A percentile compares a stretch with the other conserved stretches of the same genome.
phyloP scores from a whole-genome alignment of 331 rosid genomes.

The Rhamnella rubrinervis region DNA sequence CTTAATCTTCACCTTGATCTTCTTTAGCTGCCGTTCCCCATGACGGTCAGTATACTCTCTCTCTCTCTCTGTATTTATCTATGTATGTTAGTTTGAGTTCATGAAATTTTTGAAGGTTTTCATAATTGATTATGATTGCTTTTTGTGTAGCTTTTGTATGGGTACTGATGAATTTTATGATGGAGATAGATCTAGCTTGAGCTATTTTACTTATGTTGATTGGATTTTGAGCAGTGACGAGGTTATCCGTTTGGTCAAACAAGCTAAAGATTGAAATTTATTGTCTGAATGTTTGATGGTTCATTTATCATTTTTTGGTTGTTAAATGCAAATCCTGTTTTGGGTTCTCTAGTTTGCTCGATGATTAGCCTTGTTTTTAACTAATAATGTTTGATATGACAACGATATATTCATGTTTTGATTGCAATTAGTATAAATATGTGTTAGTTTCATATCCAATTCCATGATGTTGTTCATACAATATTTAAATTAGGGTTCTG shows the following conservation, averaged over 20 bases:
- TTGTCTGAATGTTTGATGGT: not conserved
- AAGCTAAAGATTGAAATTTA: not conserved
- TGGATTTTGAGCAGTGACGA: not conserved
- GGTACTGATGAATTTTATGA: not conserved
- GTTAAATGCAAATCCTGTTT: not conserved
- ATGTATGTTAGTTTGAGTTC: not conserved
- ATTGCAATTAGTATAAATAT: not conserved
- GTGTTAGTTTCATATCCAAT: too few species aligned
- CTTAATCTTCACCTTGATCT: not conserved
- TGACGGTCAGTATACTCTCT: slow-evolving; percentile 33
- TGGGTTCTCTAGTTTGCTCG: slow-evolving; percentile 1
- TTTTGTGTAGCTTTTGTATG: not conserved
- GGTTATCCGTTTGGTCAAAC: not conserved
- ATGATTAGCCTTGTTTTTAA: not conserved
- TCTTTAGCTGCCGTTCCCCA: slow-evolving; percentile 9
- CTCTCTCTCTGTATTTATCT: not conserved
- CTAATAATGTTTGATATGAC: not conserved
- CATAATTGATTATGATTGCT: not conserved
- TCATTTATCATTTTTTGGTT: not conserved
- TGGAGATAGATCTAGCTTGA: slow-evolving; percentile 21
- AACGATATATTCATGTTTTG: not conserved
- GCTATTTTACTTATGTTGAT: not conserved
- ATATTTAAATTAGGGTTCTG: not conserved
- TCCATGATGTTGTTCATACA: not conserved
- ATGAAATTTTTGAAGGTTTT: not conserved